Evolutionary conservation across 495 filamentous ascomycete species (phyloP), one percentile per base, ranked within the genome.

Genomic region (Pyrenopolyporus hunteri): DNA sequence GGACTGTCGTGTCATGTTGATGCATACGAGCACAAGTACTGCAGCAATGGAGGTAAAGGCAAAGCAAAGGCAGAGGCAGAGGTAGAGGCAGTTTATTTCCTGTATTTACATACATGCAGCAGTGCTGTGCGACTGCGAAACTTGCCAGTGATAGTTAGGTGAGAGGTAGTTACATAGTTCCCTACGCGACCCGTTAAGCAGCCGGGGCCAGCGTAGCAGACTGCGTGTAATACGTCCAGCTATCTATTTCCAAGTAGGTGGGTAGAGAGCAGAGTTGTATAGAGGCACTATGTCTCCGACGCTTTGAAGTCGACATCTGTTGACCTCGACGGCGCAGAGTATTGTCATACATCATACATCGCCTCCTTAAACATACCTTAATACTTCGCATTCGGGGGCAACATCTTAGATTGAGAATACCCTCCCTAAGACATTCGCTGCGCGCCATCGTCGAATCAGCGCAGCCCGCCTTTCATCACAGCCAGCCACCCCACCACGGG

Each of bases 1-100:
- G 45, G 31, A 29, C 55, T 54, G 54, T 50, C 43, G 54, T 64
- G 49, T 59, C 48, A 59, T 54, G 55, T 54, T 64, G 53, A 23
- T 47, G 60, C 60, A 58, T 62, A 42, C 42, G n/a, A 42, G 45
- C 37, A 55, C 31, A 50, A 43, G 50, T 26, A 55, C 51, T 3
- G 33, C 51, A 62, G 28, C 44, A 35, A 9, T 6, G 8, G 7
- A 10, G 40, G 19, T 17, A 17, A 23, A 10, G n/a, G 48, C 35
- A 25, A 5, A 1, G 28, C 14, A 23, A n/a, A n/a, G n/a, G n/a
- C n/a, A n/a, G n/a, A n/a, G n/a, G n/a, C n/a, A n/a, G n/a, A n/a
- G n/a, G n/a, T n/a, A n/a, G n/a, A n/a, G n/a, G n/a, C n/a, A n/a
- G n/a, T n/a, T n/a, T 19, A 42, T 42, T n/a, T 43, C 11, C 8